Conservation (phyloP, 192 early-diverging fungal genomes). For the Backusella westeae region DNA sequence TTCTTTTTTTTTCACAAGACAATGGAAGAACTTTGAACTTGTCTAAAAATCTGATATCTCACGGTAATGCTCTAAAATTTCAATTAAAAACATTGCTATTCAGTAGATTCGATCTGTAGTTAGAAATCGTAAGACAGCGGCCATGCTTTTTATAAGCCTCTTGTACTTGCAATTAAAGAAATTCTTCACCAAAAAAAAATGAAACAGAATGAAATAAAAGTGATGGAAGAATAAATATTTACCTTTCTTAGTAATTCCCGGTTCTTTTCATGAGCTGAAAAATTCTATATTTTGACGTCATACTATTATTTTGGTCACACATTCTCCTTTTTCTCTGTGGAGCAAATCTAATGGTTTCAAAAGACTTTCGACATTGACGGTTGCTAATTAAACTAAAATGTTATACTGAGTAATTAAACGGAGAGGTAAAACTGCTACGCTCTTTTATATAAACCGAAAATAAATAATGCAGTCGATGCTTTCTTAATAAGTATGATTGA, state of each 20-base stretch:
- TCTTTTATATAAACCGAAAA: not conserved
- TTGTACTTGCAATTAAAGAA: not conserved
- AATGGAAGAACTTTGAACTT: not conserved
- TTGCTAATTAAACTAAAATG: not conserved
- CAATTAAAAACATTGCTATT: not conserved
- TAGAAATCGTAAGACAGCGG: not conserved
- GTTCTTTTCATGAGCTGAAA: not conserved
- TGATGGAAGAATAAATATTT: not conserved
- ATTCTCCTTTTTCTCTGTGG: not conserved
- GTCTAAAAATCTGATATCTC: not conserved
- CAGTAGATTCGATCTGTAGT: not conserved
- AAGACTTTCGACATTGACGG: not conserved
- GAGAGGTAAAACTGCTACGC: not conserved
- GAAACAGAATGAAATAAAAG: not conserved
- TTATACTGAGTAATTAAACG: no score
- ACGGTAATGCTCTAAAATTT: not conserved
- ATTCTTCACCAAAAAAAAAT: not conserved
- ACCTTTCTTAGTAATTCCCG: not conserved
- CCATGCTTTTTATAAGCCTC: not conserved
- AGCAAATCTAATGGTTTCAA: not conserved
- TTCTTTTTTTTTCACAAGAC: not conserved
- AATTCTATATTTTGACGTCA: not conserved
- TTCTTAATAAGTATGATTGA: not conserved
- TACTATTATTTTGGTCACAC: not conserved
- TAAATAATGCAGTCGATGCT: not conserved